A percentile compares a stretch with the other conserved stretches of the same genome.
phyloP scores from a whole-genome alignment of 257 asterid species.

The Euphrasia confusa region DNA sequence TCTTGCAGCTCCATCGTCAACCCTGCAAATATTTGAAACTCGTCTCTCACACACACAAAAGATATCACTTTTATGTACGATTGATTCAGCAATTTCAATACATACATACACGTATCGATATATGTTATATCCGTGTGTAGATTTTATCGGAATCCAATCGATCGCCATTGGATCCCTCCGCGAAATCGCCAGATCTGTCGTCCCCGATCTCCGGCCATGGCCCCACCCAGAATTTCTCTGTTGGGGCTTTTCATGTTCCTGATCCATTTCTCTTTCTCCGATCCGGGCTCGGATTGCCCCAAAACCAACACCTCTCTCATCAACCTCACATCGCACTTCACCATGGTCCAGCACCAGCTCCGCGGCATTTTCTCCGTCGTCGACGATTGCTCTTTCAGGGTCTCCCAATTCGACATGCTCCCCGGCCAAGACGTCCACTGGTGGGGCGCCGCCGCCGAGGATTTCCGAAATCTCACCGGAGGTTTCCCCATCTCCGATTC shows the following conservation, averaged over 20 bases:
- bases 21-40: slow-evolving; percentile 13
- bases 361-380: slow-evolving; percentile 65
- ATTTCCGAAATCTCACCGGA: slow-evolving; percentile 64
- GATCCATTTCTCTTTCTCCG: slow-evolving; percentile 42
- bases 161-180: slow-evolving; percentile 24
- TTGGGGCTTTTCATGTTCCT: slow-evolving; percentile 33
- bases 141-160: slow-evolving; percentile 3
- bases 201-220: slow-evolving; percentile 34
- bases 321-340: slow-evolving; percentile 75
- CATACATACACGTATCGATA: background rate
- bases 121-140: background rate
- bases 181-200: slow-evolving; percentile 34
- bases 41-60: slow-evolving; percentile 24
- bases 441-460: slow-evolving; percentile 82
- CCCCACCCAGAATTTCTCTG: slow-evolving; percentile 28
- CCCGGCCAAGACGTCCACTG: slow-evolving; percentile 81
- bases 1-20: too few species aligned
- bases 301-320: slow-evolving; percentile 47
- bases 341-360: slow-evolving; percentile 93
- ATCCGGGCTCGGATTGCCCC: slow-evolving; percentile 51
- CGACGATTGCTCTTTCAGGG: slow-evolving; percentile 73
- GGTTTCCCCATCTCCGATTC: slow-evolving; percentile 75
- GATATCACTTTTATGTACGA: background rate
- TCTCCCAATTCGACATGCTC: slow-evolving; percentile 83
- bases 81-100: slow-evolving; percentile 6